Evolutionary conservation across 83 land plant species (phyloP).

Genomic region (Larix sibirica): DNA sequence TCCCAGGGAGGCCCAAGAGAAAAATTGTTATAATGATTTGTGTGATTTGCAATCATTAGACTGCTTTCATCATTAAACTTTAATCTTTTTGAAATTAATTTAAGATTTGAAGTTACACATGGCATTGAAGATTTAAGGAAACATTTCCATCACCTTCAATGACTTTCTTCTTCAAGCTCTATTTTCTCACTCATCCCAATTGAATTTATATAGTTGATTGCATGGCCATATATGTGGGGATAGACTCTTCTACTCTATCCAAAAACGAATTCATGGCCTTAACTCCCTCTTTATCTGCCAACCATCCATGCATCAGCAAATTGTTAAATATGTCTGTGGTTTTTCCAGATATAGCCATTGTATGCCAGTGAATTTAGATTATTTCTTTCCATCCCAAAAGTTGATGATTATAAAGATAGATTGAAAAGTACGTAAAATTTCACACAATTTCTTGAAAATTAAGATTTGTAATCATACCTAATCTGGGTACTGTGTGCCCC

Average conservation of each 20-base stretch:
- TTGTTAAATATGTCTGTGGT: not conserved
- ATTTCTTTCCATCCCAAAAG: not conserved
- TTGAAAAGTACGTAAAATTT: not conserved
- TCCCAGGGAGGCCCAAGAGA: not conserved
- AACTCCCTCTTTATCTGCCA: slow-evolving; percentile 11
- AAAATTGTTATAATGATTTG: not conserved
- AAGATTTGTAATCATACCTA: slow-evolving; percentile 27
- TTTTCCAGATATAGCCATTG: not conserved
- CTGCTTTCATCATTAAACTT: too few relatives aligned
- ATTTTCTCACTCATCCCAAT: not conserved
- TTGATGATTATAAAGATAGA: not conserved
- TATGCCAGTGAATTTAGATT: not conserved
- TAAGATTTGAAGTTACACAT: not conserved
- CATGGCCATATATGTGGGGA: not conserved
- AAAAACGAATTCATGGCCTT: slow-evolving; percentile 2
- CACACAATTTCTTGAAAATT: slow-evolving; percentile 1
- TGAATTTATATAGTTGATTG: not conserved
- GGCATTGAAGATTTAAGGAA: not conserved
- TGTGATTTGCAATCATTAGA: not conserved
- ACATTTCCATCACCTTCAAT: not conserved
- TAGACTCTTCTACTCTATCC: slow-evolving; percentile 9
- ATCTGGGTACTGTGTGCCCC: slow-evolving; percentile 66
- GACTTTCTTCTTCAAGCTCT: not conserved
- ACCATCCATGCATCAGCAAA: not conserved
- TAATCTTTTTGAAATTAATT: not conserved